Base-by-base conservation (phyloP, 176 grass and related monocot species). In the Oryza coarctata region DNA sequence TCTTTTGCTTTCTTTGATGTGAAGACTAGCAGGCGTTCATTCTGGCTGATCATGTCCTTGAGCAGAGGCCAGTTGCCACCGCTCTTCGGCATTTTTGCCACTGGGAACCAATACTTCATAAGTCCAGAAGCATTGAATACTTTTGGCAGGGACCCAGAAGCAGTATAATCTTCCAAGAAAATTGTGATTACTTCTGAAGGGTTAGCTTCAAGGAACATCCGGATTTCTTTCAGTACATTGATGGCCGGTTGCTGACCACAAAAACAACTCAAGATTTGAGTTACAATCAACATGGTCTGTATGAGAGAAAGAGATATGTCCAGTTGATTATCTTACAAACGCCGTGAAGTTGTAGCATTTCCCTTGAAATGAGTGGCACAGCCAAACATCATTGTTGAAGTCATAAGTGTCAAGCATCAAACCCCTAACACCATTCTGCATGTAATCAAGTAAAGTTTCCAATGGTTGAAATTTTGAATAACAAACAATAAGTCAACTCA, bases 341-440 rank as follows among this genome's bases (percentile, higher is more conserved):
- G 92, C 90, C 30, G 94, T 97, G 81, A 77, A 57, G 32, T 97
- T 97, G 58, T 89, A 91, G 76, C 94, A 94, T 9, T 61, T 52
- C 63, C 92, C 94, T 7, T 67, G 28, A 67, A 74, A 79, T 32
- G 94, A 97, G 79, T 97, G 94, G 80, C 94, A 97, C 47, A 97
- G 50, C 92, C 94, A 97, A 57, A 97, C 86, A 76, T 92, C 94
- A 29, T 92, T 97, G 9, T 90, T 25, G 50, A 97, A 97, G 74
- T 97, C 92, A 32, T 94, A 97, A 78, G 93, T 94, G 86, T 97
- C 94, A 11, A 97, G 92, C 94, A 97, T 97, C 76, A 97, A 79
- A 8, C 94, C 94, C 58, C 94, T 90, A 14, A 97, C 70, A 74
- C 94, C 94, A 85, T 97, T 92, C 94, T 97, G 88, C 88, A 87